Evolutionary conservation across 805 yeast genomes (phyloP).

Genomic region (Myxozyma kluyveri): DNA sequence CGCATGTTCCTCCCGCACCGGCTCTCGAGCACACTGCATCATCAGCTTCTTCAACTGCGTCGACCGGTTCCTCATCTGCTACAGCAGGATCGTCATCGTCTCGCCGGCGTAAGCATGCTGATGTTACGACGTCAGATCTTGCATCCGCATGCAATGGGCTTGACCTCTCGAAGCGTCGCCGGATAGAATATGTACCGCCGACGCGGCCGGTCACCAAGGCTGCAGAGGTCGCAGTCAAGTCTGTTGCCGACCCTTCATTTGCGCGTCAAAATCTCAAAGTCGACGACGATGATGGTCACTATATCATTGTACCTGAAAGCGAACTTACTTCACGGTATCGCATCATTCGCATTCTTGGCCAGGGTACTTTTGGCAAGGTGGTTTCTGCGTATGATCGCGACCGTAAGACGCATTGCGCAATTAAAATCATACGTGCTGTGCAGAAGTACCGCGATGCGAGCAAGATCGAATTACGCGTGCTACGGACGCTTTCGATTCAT

Average conservation of each 20-base stretch:
- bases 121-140: background rate
- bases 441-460: constrained; percentile 96
- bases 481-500: constrained; percentile 66
- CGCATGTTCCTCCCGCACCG: constrained; percentile 2
- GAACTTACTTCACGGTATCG: constrained; percentile 46
- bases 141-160: background rate
- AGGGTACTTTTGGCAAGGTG: constrained; percentile 91
- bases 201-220: constrained; percentile 34
- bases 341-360: constrained; percentile 71
- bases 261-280: constrained; percentile 6
- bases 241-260: constrained; percentile 27
- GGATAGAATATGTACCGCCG: constrained; percentile 11
- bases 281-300: constrained; percentile 43
- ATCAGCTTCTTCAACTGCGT: constrained; percentile 12
- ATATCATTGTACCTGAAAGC: constrained; percentile 38
- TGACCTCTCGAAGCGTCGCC: constrained; percentile 12
- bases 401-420: constrained; percentile 67
- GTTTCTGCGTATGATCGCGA: constrained; percentile 73
- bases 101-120: constrained; percentile 16
- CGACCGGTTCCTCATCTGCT: constrained; percentile 16
- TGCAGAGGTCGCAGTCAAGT: constrained; percentile 34
- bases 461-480: constrained; percentile 81
- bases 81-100: background rate
- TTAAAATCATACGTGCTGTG: constrained; percentile 86
- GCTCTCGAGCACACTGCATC: constrained; percentile 6